Evolutionary conservation across 2,329 filamentous ascomycete genomes (phyloP).

Genomic region (Colletotrichum caudatum): DNA sequence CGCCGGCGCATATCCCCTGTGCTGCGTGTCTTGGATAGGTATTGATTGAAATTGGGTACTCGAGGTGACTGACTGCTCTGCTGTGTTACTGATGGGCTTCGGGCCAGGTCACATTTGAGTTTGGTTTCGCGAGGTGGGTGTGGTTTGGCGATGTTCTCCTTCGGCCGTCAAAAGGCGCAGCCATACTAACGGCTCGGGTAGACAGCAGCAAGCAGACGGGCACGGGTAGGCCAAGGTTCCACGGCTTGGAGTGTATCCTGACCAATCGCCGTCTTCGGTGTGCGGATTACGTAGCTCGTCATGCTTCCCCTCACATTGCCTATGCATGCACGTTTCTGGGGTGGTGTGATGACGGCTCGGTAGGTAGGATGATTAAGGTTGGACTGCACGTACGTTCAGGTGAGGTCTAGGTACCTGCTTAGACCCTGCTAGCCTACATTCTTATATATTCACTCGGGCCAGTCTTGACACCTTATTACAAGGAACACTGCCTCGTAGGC

Average conservation of each 20-base stretch:
- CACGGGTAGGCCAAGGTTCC: not conserved
- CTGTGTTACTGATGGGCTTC: not conserved
- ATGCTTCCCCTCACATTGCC: not conserved
- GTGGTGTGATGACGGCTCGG: not conserved
- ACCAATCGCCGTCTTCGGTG: not conserved
- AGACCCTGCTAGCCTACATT: not conserved
- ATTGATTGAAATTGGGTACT: not conserved
- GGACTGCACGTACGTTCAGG: not conserved
- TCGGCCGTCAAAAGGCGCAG: not conserved
- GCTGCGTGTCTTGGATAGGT: not conserved
- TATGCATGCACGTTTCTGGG: not conserved
- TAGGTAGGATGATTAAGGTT: not conserved
- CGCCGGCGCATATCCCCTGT: not conserved
- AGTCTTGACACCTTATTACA: too few species aligned
- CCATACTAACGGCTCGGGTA: not conserved
- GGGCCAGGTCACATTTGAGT: not conserved
- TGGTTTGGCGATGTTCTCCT: not conserved
- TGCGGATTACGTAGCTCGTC: not conserved
- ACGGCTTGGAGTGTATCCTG: not conserved
- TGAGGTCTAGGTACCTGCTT: not conserved
- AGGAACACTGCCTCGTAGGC: not conserved
- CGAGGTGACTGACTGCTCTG: too few species aligned
- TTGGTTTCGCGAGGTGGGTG: not conserved
- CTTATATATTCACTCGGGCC: not conserved
- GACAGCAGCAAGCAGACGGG: not conserved